Conservation (phyloP, 2,329 filamentous ascomycete genomes). For the Stagonosporopsis chrysanthemi region DNA sequence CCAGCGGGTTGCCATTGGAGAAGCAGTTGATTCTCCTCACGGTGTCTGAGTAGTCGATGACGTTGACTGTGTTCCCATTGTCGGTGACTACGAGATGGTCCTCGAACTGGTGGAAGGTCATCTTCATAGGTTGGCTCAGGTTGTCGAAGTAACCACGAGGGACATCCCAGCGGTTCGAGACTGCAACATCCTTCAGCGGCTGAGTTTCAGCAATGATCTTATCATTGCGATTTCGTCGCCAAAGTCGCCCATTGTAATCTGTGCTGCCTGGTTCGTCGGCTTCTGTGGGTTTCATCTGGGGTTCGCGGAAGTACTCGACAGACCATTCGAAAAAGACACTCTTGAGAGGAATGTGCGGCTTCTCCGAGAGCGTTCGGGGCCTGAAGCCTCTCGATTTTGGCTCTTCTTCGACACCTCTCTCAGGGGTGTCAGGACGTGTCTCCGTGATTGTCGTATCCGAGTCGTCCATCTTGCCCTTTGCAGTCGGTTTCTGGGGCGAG, state of each 20-base stretch:
- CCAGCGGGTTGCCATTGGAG: constrained; percentile 90
- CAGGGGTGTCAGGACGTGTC: constrained; percentile 68
- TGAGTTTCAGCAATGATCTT: constrained; percentile 91
- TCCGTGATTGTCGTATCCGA: constrained; percentile 75
- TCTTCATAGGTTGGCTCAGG: constrained; percentile 84
- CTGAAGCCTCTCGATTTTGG: constrained; percentile 81
- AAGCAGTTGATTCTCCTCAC: constrained; percentile 83
- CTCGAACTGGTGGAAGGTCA: constrained; percentile 98
- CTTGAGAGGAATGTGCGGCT: constrained; percentile 74
- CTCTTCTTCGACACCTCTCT: constrained; percentile 72
- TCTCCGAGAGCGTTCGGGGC: constrained; percentile 64
- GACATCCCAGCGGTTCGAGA: constrained; percentile 85
- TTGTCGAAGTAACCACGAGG: constrained; percentile 87
- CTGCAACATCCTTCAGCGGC: constrained; percentile 87
- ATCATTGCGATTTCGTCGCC: constrained; percentile 92
- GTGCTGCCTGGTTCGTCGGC: constrained; percentile 95
- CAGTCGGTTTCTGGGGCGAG: constrained; percentile 38
- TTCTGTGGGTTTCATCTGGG: constrained; percentile 96
- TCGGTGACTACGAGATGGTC: constrained; percentile 94
- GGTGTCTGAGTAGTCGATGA: constrained; percentile 76
- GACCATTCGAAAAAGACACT: constrained; percentile 95
- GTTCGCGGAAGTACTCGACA: constrained; percentile 94
- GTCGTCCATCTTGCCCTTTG: constrained; percentile 62
- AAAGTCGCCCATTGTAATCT: constrained; percentile 94
- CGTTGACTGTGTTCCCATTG: constrained; percentile 83